Conservation (phyloP, 2,329 filamentous ascomycete species). For the Claviceps maximensis region DNA sequence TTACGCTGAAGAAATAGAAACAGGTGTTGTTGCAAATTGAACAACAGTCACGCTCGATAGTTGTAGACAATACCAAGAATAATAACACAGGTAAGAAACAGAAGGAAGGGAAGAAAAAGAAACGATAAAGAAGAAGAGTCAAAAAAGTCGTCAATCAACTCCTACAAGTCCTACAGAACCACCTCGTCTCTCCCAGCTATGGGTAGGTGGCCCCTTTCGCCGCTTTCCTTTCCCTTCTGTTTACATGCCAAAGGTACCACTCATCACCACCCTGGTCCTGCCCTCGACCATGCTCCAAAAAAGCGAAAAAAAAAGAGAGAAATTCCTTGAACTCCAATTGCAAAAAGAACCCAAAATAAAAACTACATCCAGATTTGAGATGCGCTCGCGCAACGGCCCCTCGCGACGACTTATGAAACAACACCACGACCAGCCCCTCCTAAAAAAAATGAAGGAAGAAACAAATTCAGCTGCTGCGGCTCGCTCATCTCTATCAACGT, state of each 20-base stretch:
- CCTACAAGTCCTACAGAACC: constrained; percentile 10
- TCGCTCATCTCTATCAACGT: constrained; percentile 14
- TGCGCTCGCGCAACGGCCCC: neutral
- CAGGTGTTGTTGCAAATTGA: neutral
- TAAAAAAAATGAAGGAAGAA: neutral
- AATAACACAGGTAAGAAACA: neutral
- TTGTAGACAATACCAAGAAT: neutral
- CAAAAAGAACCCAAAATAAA: constrained; percentile 24
- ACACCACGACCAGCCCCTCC: neutral
- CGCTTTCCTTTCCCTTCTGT: constrained; percentile 5
- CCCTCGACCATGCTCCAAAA: constrained; percentile 3
- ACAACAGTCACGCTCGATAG: neutral
- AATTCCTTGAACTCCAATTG: constrained; percentile 23
- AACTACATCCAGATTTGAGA: constrained; percentile 25
- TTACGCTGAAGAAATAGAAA: neutral
- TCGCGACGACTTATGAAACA: constrained; percentile 5
- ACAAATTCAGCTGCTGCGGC: neutral
- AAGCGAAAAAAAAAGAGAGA: neutral
- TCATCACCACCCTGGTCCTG: constrained; percentile 5
- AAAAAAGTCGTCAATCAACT: constrained; percentile 10
- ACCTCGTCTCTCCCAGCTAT: neutral
- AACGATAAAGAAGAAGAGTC: neutral
- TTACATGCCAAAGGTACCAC: constrained; percentile 10
- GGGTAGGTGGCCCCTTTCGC: neutral
- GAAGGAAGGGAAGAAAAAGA: neutral